phyloP scores from a whole-genome alignment of 441 rosid genomes.

The Macaranga tanarius region DNA sequence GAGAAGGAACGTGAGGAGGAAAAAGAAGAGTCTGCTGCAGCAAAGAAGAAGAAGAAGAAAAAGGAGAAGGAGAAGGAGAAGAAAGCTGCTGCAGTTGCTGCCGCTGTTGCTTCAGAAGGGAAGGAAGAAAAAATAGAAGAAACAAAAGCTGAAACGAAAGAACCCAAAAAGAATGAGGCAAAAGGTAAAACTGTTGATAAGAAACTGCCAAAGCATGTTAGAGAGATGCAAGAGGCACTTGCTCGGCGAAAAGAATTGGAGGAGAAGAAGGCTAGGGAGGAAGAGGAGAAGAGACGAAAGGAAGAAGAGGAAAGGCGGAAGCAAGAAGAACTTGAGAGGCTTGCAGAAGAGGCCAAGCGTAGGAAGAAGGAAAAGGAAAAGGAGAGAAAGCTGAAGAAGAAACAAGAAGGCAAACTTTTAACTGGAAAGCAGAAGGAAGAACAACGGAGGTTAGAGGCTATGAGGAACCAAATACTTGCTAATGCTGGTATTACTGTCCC shows the following conservation, averaged over 20 bases:
- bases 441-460: constrained; percentile 80
- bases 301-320: constrained; percentile 87
- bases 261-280: constrained; percentile 82
- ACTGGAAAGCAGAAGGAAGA: constrained; percentile 92
- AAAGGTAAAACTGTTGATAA: constrained; percentile 83
- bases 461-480: constrained; percentile 78
- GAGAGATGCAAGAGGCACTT: constrained; percentile 96
- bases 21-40: constrained; percentile 76
- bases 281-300: constrained; percentile 79
- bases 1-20: constrained; percentile 81
- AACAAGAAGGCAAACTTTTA: constrained; percentile 85
- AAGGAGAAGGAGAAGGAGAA: constrained; percentile 86
- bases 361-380: constrained; percentile 86
- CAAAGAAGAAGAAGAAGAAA: constrained; percentile 91
- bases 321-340: constrained; percentile 91
- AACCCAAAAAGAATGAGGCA: constrained; percentile 63
- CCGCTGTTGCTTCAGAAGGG: constrained; percentile 38
- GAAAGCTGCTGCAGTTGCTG: constrained; percentile 54
- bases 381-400: constrained; percentile 81
- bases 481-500: constrained; percentile 48
- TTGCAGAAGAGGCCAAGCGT: constrained; percentile 94
- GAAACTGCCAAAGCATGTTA: constrained; percentile 88
- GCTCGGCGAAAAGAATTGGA: constrained; percentile 78
- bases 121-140: constrained; percentile 60
- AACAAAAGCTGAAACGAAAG: constrained; percentile 42